phyloP scores from a whole-genome alignment of 306 rosid species.

The Castanea sativa region DNA sequence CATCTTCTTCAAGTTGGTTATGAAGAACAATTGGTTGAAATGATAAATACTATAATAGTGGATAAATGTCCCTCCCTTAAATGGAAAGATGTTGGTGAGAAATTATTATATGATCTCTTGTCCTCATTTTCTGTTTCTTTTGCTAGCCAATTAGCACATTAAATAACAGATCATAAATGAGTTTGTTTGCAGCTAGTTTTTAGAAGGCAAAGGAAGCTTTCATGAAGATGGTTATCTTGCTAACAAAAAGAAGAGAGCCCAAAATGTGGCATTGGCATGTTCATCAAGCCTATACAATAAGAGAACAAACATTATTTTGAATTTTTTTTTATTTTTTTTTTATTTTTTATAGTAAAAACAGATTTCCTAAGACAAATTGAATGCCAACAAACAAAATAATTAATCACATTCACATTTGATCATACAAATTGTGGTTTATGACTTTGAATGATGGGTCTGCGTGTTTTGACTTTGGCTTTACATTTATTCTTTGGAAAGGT shows the following conservation, averaged over 20 bases:
- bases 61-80: slow-evolving; percentile 90
- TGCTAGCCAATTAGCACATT: slow-evolving; percentile 7
- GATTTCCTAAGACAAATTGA: too few species aligned
- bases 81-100: slow-evolving; percentile 94
- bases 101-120: background rate
- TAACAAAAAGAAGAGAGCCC: slow-evolving; percentile 67
- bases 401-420: too few species aligned
- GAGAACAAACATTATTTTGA: too few species aligned
- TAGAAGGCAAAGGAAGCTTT: slow-evolving; percentile 92
- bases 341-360: too few species aligned
- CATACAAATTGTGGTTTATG: too few species aligned
- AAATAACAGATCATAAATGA: slow-evolving; percentile 25
- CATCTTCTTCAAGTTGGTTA: slow-evolving; percentile 5
- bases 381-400: too few species aligned
- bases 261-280: too few species aligned
- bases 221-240: slow-evolving; percentile 96
- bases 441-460: too few species aligned
- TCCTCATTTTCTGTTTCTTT: background rate
- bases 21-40: slow-evolving; percentile 77
- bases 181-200: slow-evolving; percentile 71
- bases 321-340: too few species aligned
- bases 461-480: too few species aligned
- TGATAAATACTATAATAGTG: slow-evolving; percentile 83
- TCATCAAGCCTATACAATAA: too few species aligned
- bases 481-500: too few species aligned